These are phyloP conservation scores for Lolium rigidum DNA, from an alignment of 176 grass and related monocot genomes.

Conservation along the genomic window DNA sequence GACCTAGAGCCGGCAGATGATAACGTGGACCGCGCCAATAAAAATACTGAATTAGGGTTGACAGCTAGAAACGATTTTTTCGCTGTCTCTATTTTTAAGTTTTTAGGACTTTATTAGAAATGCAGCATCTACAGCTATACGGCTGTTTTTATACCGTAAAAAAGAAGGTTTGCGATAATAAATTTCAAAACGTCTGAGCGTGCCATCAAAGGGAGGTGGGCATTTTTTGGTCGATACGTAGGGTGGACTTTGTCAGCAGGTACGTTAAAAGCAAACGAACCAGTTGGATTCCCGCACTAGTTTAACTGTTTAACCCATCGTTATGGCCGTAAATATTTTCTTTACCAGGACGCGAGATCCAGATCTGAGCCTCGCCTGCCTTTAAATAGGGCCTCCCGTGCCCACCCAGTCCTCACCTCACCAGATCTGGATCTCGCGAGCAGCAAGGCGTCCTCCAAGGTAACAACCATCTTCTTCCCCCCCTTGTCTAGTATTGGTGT, in stretches of 20 bases:
- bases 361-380: neutral
- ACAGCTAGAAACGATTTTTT: too few relatives aligned
- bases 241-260: neutral
- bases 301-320: neutral
- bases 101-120: too few relatives aligned
- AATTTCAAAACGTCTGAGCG: neutral
- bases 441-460: neutral
- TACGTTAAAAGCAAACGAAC: neutral
- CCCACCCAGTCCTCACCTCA: conserved; percentile 14
- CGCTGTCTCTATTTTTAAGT: too few relatives aligned
- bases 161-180: neutral
- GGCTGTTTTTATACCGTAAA: too few relatives aligned
- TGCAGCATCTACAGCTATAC: too few relatives aligned
- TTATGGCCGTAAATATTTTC: neutral
- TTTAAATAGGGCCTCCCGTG: neutral
- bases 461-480: neutral
- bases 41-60: too few relatives aligned
- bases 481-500: neutral
- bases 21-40: too few relatives aligned
- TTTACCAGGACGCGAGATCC: neutral
- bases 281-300: conserved; percentile 16
- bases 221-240: neutral
- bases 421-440: conserved; percentile 2
- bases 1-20: too few relatives aligned
- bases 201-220: neutral